Percentiles rank a stretch among this genome's conserved stretches.
phyloP scores from a whole-genome alignment of 257 asterid genomes.

The Salvia miltiorrhiza region DNA sequence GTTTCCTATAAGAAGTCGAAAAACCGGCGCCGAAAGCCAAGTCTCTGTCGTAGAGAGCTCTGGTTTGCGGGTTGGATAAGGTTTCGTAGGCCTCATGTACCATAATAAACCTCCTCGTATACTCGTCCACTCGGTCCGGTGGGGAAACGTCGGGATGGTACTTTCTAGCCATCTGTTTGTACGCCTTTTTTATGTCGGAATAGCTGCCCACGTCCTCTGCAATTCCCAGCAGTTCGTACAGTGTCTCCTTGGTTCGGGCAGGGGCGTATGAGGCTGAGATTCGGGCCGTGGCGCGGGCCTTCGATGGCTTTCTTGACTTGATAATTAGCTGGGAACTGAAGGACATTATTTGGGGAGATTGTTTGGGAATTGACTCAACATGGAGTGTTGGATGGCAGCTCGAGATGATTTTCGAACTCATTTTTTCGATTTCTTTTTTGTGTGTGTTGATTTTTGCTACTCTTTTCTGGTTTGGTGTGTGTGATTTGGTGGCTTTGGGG shows the following conservation, averaged over 20 bases:
- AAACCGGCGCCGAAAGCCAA: constrained; percentile 27
- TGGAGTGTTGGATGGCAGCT: constrained; percentile 7
- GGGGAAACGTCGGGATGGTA: constrained; percentile 78
- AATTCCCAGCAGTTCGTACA: constrained; percentile 58
- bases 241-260: constrained; percentile 28
- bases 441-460: too few species aligned
- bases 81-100: constrained; percentile 63
- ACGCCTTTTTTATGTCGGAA: constrained; percentile 54
- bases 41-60: constrained; percentile 50
- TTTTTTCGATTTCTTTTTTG: background rate
- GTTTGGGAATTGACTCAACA: background rate
- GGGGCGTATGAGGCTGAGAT: constrained; percentile 24
- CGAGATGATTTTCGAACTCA: constrained; percentile 24
- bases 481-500: too few species aligned
- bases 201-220: constrained; percentile 30
- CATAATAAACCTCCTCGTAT: constrained; percentile 47
- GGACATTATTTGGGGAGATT: too few species aligned
- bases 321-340: too few species aligned
- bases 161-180: constrained; percentile 54
- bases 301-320: too few species aligned
- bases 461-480: too few species aligned
- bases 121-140: constrained; percentile 49
- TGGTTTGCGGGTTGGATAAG: constrained; percentile 47
- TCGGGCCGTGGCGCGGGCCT: constrained; percentile 24
- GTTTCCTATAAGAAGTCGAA: too few species aligned